Evolutionary conservation across 2,329 filamentous ascomycete genomes (phyloP), one percentile per base, ranked within the genome.

Genomic region (Colletotrichum phormii): DNA sequence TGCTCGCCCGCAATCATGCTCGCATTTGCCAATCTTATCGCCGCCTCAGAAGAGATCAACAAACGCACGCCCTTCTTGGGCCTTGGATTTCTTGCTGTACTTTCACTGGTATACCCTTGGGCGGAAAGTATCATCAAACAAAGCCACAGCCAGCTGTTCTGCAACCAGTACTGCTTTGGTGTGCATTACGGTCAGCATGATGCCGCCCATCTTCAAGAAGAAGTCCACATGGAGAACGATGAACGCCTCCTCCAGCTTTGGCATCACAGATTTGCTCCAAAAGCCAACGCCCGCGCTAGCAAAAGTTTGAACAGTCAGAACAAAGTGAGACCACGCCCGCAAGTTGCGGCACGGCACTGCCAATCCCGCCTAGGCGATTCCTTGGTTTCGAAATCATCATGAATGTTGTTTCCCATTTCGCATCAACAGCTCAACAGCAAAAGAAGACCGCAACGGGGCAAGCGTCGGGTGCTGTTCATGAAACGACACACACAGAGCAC

Each of bases 401-500:
- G 54, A 58, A 54, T 53, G 33, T 53, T 58, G 57, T 53, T 72
- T 46, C n/a, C 60, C 54, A 60, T 42, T 9, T 26, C 24, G 37
- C 66, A 72, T 64, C 59, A 70, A 9, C 70, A 64, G 54, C 33
- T 72, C 60, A 72, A 49, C 60, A 64, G 70, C 59, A 68, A 15
- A 37, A 67, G 33, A 13, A 22, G 35, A 46, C 67, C 66, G 66
- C 37, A 72, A 70, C n/a, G 15, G 66, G 70, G 24, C 49, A 70
- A 70, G 70, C 66, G 70, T 61, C 60, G 18, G 33, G 53, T 53
- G 59, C 24, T 61, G 66, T 26, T 72, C 35, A 60, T 72, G 70
- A 70, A 72, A 72, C 66, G 66, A 72, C 69, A 72, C 66, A 70
- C 35, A 22, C 70, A 70, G 5, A 42, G 64, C 70, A 66, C 70